Percentiles rank a stretch among this genome's conserved stretches.
phyloP scores from a whole-genome alignment of 345 rosid genomes.

The Geranium rotundifolium region DNA sequence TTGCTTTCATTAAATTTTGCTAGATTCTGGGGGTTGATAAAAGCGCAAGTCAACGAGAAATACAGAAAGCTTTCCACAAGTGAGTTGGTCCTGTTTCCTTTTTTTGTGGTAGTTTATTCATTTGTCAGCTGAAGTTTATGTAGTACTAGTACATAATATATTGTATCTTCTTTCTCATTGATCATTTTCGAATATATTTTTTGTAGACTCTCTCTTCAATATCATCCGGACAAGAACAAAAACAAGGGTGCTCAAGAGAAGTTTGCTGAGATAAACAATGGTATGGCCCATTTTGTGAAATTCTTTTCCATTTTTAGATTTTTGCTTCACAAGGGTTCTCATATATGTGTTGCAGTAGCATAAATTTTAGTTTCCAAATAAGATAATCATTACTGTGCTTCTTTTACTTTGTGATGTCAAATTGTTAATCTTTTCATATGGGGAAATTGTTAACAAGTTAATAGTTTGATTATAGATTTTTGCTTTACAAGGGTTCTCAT shows the following conservation, averaged over 20 bases:
- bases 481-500: neutral
- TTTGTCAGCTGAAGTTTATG: too few species aligned
- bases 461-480: neutral
- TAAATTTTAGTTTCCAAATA: neutral
- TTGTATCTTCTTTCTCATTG: neutral
- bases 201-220: constrained; percentile 68
- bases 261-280: constrained; percentile 85
- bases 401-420: too few species aligned
- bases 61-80: constrained; percentile 99
- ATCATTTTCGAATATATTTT: constrained; percentile 1
- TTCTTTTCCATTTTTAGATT: neutral
- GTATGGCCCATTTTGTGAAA: constrained; percentile 25
- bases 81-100: constrained; percentile 14
- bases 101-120: too few species aligned
- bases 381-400: neutral
- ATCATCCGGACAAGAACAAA: constrained; percentile 93
- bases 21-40: constrained; percentile 89
- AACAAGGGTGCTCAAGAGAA: constrained; percentile 74
- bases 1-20: neutral
- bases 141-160: neutral
- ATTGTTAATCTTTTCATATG: too few species aligned
- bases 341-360: neutral
- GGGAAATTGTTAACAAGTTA: too few species aligned
- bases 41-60: constrained; percentile 77
- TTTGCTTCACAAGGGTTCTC: neutral